Base-by-base conservation (phyloP, 1,139 yeast genomes). In the Geotrichum europaeum region DNA sequence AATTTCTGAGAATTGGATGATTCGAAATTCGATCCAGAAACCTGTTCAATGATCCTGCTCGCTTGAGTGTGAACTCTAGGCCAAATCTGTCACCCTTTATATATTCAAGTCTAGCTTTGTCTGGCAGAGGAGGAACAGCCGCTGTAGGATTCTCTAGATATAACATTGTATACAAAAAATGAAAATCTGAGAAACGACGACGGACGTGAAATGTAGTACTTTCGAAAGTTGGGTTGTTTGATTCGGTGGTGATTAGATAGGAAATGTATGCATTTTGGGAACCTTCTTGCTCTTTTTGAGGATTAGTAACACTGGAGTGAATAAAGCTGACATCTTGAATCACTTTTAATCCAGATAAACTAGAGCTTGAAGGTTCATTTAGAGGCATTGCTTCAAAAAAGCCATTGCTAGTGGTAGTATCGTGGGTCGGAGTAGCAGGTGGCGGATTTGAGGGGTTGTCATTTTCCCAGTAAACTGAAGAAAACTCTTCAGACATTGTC, bases 81-180 rank as follows among this genome's bases (percentile, higher is more conserved):
- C 89, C 83, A 71, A 89, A 89, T 22, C 96, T 81, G 69, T 94
- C 98, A n/a, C 99, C 99, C 51, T 96, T 91, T 61, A 94, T 79
- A 72, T 94, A 94, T 73, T 94, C 96, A 68, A 92, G 79, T 64
- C 96, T 84, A 77, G 88, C 89, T 74, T 91, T 92, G 64, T 95
- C 96, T 0, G 99, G 99, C 60, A 94, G 78, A 12, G 99, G 98
- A 1, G 99, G 99, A 0, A 94, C 84, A 47, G 94, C 84, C 61
- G 88, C 80, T 2, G 95, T 88, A 0, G 97, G 96, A 70, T 80
- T 89, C 70, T 91, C 97, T 67, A 83, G 85, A 56, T 79, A 72
- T 59, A 94, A 78, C 63, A 90, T 84, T 64, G 86, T 88, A 72
- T 87, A 89, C 51, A 94, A 79, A 66, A 86, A 84, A 61, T 87